Conservation (phyloP, 2,329 filamentous ascomycete species). For the Rhytidhysteron rufulum region DNA sequence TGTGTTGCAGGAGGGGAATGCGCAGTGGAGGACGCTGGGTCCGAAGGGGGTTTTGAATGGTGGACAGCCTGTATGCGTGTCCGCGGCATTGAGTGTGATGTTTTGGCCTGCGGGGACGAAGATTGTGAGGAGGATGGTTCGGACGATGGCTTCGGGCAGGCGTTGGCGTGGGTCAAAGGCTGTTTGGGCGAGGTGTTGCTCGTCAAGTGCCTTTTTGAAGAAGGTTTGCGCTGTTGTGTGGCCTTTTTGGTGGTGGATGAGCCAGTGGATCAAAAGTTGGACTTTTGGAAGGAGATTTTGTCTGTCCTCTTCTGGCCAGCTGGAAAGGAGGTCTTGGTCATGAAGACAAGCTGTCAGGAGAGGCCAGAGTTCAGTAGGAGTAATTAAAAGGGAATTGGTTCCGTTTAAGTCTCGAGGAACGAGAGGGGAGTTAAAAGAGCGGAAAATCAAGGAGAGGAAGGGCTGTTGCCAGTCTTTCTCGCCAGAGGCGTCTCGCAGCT, state of each 20-base stretch:
- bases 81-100: slow-evolving; percentile 8
- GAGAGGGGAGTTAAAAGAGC: slow-evolving; percentile 22
- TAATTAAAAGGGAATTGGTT: slow-evolving; percentile 10
- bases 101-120: slow-evolving; percentile 14
- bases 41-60: slow-evolving; percentile 26
- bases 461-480: slow-evolving; percentile 21
- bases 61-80: slow-evolving; percentile 7
- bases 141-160: slow-evolving; percentile 12
- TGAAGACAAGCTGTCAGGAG: slow-evolving; percentile 8
- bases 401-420: slow-evolving; percentile 17
- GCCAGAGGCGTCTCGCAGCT: slow-evolving; percentile 5
- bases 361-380: slow-evolving; percentile 13
- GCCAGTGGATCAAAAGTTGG: slow-evolving; percentile 32
- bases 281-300: slow-evolving; percentile 15
- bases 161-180: slow-evolving; percentile 14
- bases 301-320: slow-evolving; percentile 5
- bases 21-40: slow-evolving; percentile 25
- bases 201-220: slow-evolving; percentile 18
- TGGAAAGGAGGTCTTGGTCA: background rate
- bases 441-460: slow-evolving; percentile 23
- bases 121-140: slow-evolving; percentile 19
- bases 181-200: slow-evolving; percentile 17
- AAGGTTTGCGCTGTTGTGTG: slow-evolving; percentile 29
- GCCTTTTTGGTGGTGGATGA: slow-evolving; percentile 20
- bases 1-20: slow-evolving; percentile 13